Conservation (phyloP, 768 basidiomycete species). For the Inosperma sp. region DNA sequence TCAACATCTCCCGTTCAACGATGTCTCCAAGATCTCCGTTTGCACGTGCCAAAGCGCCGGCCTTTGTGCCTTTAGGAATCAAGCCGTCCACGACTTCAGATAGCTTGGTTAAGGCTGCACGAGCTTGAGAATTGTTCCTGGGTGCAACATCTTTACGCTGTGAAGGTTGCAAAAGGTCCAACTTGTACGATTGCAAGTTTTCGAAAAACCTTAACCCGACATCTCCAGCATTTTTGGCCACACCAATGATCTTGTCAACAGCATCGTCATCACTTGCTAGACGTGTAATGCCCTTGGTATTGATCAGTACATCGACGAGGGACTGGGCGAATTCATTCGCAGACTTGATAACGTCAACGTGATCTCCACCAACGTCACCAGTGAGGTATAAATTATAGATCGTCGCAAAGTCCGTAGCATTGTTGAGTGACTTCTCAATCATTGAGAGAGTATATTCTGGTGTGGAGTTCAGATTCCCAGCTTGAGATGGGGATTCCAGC, state of each 20-base stretch:
- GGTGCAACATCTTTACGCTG: slow-evolving; percentile 84
- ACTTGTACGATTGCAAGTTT: slow-evolving; percentile 92
- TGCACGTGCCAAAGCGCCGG: slow-evolving; percentile 61
- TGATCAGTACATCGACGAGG: slow-evolving; percentile 85
- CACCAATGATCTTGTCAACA: slow-evolving; percentile 80
- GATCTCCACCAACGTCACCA: slow-evolving; percentile 84
- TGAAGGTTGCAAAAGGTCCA: slow-evolving; percentile 69
- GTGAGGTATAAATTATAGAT: slow-evolving; percentile 88
- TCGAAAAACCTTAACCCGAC: slow-evolving; percentile 89
- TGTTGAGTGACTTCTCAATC: slow-evolving; percentile 95
- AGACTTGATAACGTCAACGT: slow-evolving; percentile 97
- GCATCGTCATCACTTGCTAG: slow-evolving; percentile 88
- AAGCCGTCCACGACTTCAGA: slow-evolving; percentile 84
- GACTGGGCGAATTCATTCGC: slow-evolving; percentile 96
- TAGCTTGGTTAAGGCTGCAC: slow-evolving; percentile 75
- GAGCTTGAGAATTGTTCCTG: slow-evolving; percentile 83
- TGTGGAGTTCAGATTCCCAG: slow-evolving; percentile 94
- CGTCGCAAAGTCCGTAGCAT: slow-evolving; percentile 93
- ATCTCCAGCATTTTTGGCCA: slow-evolving; percentile 85
- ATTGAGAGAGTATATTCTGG: slow-evolving; percentile 97
- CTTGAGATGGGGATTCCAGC: slow-evolving; percentile 91
- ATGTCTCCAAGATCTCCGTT: slow-evolving; percentile 95
- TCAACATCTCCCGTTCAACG: slow-evolving; percentile 94
- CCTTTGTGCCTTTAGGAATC: slow-evolving; percentile 77
- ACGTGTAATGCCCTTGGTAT: slow-evolving; percentile 93